A percentile compares a stretch with the other conserved stretches of the same genome.
phyloP scores from a whole-genome alignment of 208 protist species.

The Leishmania gerbilli region DNA sequence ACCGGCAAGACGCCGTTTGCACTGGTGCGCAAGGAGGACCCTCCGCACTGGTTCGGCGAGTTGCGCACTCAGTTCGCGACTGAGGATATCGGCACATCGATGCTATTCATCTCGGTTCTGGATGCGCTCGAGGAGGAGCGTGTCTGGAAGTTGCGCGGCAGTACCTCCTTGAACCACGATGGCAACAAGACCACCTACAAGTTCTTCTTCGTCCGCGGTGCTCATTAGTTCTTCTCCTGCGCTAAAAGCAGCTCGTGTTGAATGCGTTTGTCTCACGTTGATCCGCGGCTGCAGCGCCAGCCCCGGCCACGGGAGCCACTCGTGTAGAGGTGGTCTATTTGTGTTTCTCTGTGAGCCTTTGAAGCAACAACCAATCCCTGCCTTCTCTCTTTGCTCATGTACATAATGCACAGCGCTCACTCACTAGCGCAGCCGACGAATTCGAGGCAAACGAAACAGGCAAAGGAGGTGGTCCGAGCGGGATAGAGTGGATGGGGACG shows the following conservation, averaged over 20 bases:
- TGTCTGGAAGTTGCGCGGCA: conserved; percentile 84
- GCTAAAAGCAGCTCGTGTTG: not conserved
- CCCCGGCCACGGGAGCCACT: not conserved
- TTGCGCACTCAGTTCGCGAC: conserved; percentile 85
- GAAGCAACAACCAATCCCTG: not conserved
- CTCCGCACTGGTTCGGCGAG: conserved; percentile 88
- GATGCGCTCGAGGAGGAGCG: conserved; percentile 89
- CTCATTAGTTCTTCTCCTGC: conserved; percentile 18
- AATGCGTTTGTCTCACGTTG: not conserved
- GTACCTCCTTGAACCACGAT: conserved; percentile 76
- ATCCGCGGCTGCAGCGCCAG: not conserved
- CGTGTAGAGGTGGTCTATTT: not conserved
- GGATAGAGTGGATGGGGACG: not conserved
- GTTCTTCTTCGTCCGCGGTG: conserved; percentile 87
- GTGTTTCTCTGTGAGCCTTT: not conserved
- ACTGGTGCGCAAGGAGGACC: conserved; percentile 73
- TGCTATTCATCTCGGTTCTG: conserved; percentile 78
- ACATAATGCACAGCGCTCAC: not conserved
- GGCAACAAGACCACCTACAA: conserved; percentile 83
- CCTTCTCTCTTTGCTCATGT: conserved; percentile 8
- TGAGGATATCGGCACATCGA: conserved; percentile 87
- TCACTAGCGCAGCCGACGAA: not conserved
- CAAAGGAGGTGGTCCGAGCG: not conserved
- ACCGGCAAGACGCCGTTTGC: conserved; percentile 78
- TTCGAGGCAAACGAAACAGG: not conserved